A percentile compares a stretch with the other conserved stretches of the same genome.
Evolutionary conservation across 352 stramenopile genomes (phyloP).

Genomic region (Pythium phragmitis): DNA sequence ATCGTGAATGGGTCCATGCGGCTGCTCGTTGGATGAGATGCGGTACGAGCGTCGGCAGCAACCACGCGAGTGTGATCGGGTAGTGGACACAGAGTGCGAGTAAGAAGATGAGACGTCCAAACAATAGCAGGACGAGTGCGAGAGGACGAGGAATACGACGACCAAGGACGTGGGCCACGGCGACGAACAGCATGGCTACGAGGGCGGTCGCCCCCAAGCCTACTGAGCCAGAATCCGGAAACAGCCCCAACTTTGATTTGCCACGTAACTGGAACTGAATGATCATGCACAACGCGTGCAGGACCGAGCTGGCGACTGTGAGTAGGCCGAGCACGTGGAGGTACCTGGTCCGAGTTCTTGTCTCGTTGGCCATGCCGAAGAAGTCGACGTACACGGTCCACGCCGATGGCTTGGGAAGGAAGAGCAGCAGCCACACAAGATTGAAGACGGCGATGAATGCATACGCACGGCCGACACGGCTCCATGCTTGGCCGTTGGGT

Average conservation of each 20-base stretch:
- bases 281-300: slow-evolving; percentile 32
- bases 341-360: slow-evolving; percentile 23
- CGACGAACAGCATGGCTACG: slow-evolving; percentile 27
- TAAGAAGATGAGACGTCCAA: slow-evolving; percentile 20
- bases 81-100: slow-evolving; percentile 32
- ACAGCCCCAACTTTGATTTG: slow-evolving; percentile 20
- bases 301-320: slow-evolving; percentile 5
- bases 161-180: slow-evolving; percentile 16
- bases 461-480: slow-evolving; percentile 27
- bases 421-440: slow-evolving; percentile 27
- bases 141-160: slow-evolving; percentile 8
- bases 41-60: slow-evolving; percentile 30
- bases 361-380: slow-evolving; percentile 10
- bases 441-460: slow-evolving; percentile 33
- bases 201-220: slow-evolving; percentile 31
- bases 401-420: slow-evolving; percentile 19
- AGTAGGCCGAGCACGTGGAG: slow-evolving; percentile 28
- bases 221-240: slow-evolving; percentile 27
- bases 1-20: slow-evolving; percentile 20
- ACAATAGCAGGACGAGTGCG: slow-evolving; percentile 19
- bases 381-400: slow-evolving; percentile 35
- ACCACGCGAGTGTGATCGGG: slow-evolving; percentile 25
- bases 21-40: slow-evolving; percentile 24
- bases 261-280: slow-evolving; percentile 22
- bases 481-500: slow-evolving; percentile 14